Evolutionary conservation across 352 stramenopile species (phyloP), one percentile per base, ranked within the genome.

Genomic region (Paralagenidium karlingii): DNA sequence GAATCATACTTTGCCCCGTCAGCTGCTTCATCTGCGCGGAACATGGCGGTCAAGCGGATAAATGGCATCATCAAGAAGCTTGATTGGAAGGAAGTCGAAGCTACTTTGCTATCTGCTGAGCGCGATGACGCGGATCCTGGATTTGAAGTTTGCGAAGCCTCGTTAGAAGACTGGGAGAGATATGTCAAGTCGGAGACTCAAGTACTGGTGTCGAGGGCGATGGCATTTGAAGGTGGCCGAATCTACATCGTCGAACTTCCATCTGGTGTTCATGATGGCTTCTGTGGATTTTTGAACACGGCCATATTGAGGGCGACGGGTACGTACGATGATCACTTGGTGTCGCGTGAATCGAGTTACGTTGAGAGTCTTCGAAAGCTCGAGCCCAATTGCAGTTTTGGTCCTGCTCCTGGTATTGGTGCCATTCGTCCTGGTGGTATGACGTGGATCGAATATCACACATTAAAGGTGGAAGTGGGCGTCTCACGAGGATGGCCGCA

Each of bases 391-490:
- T 40, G 6, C 3, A 47, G 45, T 30, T 52, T 52, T 52, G 38
- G 26, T 29, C 45, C 37, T 27, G 12, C 21, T 30, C 37, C 10
- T 29, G 31, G 8, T 34, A 30, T 45, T 49, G 47, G 47, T 16
- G 40, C 47, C 12, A 15, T 24, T 15, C 34, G 7, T 4, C 47
- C 47, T n/a, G 9, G 8, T 13, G 29, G 40, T 11, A 15, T 54
- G 16, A 19, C 34, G 24, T 49, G 41, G 40, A 3, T 11, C 1
- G 52, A 56, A 20, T 56, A 50, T 19, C 52, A 55, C 43, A 60
- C 47, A 5, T 25, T 56, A 16, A 56, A 56, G 38, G 34, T 56
- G 1, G 47, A 56, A 43, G 41, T 60, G 3, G 52, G 52, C 19
- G 38, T 56, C 13, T 34, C 34, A n/a, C 39, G 34, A 5, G 16